phyloP scores from a whole-genome alignment of 352 stramenopile genomes.

The Phytopythium aichiense region DNA sequence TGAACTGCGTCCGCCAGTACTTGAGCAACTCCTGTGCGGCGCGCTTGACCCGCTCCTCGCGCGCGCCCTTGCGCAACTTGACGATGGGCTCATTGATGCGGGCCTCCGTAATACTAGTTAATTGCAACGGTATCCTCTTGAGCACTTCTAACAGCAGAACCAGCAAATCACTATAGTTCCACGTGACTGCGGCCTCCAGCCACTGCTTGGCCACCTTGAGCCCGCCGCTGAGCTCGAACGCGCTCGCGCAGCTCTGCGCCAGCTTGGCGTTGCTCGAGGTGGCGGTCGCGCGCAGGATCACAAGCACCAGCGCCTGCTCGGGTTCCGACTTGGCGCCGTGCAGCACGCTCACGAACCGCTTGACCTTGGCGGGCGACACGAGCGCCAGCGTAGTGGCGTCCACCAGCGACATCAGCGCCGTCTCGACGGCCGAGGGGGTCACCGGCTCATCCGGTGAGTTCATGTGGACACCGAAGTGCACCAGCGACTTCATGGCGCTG shows the following conservation, averaged over 20 bases:
- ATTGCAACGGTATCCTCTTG: slow-evolving; percentile 74
- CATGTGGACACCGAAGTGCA: background rate
- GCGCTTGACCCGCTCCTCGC: slow-evolving; percentile 75
- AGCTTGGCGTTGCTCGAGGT: slow-evolving; percentile 52
- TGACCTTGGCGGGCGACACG: slow-evolving; percentile 38
- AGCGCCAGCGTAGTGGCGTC: slow-evolving; percentile 46
- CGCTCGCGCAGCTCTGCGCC: slow-evolving; percentile 42
- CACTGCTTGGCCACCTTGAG: slow-evolving; percentile 74
- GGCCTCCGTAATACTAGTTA: slow-evolving; percentile 85
- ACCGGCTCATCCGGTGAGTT: background rate
- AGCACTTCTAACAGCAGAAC: slow-evolving; percentile 79
- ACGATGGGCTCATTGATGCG: slow-evolving; percentile 88
- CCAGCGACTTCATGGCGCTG: slow-evolving; percentile 1
- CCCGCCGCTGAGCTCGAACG: slow-evolving; percentile 71
- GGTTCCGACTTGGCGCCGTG: slow-evolving; percentile 59
- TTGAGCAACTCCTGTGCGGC: slow-evolving; percentile 82
- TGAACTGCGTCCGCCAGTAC: slow-evolving; percentile 80
- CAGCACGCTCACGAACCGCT: slow-evolving; percentile 59
- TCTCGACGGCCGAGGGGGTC: slow-evolving; percentile 33
- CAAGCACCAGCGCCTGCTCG: slow-evolving; percentile 63
- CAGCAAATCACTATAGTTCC: slow-evolving; percentile 77
- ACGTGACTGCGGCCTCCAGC: slow-evolving; percentile 74
- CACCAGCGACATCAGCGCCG: slow-evolving; percentile 49
- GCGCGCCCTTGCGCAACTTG: slow-evolving; percentile 73
- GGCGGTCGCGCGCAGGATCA: slow-evolving; percentile 66